Evolutionary conservation across 139 green algal species (phyloP), one percentile per base, ranked within the genome.

Genomic region (Coelastrella sp.): DNA sequence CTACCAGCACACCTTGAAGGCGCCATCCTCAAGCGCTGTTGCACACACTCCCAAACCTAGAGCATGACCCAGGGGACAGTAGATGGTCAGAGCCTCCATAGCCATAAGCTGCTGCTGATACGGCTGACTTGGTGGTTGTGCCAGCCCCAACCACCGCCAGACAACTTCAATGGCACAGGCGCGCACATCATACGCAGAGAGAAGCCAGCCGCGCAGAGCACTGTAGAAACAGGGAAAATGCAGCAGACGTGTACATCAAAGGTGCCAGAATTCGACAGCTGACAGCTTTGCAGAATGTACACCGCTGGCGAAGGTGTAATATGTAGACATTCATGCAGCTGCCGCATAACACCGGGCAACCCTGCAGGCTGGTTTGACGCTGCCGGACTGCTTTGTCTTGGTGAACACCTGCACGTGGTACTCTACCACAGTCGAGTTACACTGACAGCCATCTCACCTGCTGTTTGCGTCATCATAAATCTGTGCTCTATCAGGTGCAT

Each of bases 121-220:
- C 30, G 66, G 32, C 23, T 84, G 88, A 74, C 91, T 78, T 25
- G 45, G 50, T 8, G 43, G 23, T 71, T 92, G 82, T 30, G 66
- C 80, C 88, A 98, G 89, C 72, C 79, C 79, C 57, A 97, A 89
- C 85, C 97, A 90, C 13, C 95, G 84, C 19, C 71, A 79, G 1
- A 93, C 93, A 34, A 99, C 85, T 92, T 98, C 96, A 64, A 99
- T 90, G 8, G 95, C 90, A 2, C 91, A 91, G 0, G 96, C 93
- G 0, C 96, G 89, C 37, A 91, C 88, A 75, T 99, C 96, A 64
- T 98, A 96, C 37, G 97, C 96, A 0, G 91, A 81, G 2, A 99
- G 91, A 53, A 92, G 94, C 77, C 97, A 94, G 87, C 97, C 92
- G 1, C 96, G 93, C 48, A 98, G 77, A 0, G 93, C 92, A 68